Conservation (phyloP, 257 asterid species). For the Anisodus acutangulus region DNA sequence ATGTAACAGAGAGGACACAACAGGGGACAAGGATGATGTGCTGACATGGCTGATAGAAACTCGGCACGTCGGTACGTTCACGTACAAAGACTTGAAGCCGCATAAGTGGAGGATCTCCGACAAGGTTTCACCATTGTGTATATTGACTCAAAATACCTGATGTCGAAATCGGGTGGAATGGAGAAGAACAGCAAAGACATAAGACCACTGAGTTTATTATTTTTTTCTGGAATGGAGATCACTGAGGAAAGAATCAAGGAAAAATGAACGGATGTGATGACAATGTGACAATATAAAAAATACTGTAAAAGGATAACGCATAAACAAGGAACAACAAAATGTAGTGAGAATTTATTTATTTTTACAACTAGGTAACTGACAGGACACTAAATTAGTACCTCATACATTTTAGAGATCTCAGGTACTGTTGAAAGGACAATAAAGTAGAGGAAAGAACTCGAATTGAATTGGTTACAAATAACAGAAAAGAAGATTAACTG, state of each 20-base stretch:
- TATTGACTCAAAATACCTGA: not conserved
- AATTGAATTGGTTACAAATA: not conserved
- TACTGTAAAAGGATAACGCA: not conserved
- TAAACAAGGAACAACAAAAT: not conserved
- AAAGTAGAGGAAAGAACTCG: not conserved
- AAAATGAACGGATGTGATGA: not conserved
- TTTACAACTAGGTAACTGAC: not conserved
- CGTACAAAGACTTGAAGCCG: not conserved
- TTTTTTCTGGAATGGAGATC: not conserved
- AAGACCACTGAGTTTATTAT: not conserved
- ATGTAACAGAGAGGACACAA: not conserved
- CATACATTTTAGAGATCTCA: not conserved
- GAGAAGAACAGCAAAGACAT: not conserved
- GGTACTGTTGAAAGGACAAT: not conserved
- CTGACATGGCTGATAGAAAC: conserved; percentile 4
- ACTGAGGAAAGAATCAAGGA: conserved; percentile 13
- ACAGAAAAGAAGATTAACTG: not conserved
- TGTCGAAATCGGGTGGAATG: conserved; percentile 16
- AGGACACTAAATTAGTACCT: not conserved
- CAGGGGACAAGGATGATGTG: conserved; percentile 16
- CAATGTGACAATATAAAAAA: not conserved
- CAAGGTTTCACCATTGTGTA: not conserved
- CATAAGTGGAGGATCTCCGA: conserved; percentile 16
- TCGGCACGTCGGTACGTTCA: not conserved
- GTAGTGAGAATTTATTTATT: not conserved